Conservation (phyloP, 2,329 filamentous ascomycete species). For the Beauveria sp. region DNA sequence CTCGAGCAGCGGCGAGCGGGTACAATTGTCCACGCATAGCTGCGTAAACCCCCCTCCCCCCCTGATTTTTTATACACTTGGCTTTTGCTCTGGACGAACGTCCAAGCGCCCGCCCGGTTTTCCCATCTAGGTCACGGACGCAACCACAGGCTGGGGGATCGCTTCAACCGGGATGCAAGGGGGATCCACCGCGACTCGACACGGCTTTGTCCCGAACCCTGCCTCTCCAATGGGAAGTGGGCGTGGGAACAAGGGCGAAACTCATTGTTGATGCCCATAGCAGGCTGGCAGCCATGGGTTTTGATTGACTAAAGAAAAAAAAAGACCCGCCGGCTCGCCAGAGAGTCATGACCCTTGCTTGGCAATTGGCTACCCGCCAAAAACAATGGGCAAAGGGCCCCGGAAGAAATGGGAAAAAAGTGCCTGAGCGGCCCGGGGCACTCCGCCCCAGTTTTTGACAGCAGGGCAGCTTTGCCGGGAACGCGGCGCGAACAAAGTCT, state of each 20-base stretch:
- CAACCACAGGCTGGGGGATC: background rate
- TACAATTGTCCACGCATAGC: background rate
- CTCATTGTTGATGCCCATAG: too few species aligned
- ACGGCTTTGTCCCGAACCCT: too few species aligned
- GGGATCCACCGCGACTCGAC: background rate
- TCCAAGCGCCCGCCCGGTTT: background rate
- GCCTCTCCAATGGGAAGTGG: too few species aligned
- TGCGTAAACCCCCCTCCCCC: background rate
- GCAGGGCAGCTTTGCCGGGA: background rate
- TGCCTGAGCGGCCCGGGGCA: conserved; percentile 10
- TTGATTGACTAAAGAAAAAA: too few species aligned
- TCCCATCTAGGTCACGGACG: background rate
- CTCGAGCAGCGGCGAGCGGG: background rate
- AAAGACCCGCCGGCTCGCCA: too few species aligned
- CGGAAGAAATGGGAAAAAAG: background rate
- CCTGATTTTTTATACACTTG: background rate
- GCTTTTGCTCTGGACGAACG: background rate
- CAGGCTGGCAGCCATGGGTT: too few species aligned
- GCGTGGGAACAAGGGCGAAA: too few species aligned
- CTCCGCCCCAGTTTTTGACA: conserved; percentile 3
- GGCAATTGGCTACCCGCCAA: background rate
- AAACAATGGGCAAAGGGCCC: background rate
- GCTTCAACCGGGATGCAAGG: background rate
- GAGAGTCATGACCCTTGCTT: background rate
- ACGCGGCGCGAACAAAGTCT: too few species aligned